phyloP scores from a whole-genome alignment of 495 filamentous ascomycete genomes.

The Chaetomium fimeti region DNA sequence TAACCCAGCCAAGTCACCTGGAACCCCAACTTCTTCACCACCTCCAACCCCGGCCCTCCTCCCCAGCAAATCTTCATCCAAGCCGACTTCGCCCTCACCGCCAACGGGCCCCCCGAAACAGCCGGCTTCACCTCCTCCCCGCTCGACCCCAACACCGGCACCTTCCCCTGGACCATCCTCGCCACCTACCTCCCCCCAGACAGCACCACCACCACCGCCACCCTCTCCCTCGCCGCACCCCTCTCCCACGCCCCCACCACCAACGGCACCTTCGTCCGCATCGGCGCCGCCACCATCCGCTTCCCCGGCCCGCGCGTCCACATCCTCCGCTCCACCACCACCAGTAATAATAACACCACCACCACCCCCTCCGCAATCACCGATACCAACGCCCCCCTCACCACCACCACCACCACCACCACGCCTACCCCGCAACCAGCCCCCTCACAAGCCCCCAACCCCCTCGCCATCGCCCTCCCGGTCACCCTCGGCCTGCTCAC shows the following conservation, averaged over 20 bases:
- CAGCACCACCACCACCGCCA: constrained; percentile 9
- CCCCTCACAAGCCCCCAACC: constrained; percentile 14
- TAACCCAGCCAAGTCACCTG: constrained; percentile 19
- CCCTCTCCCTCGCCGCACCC: constrained; percentile 26
- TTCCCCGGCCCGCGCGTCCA: constrained; percentile 22
- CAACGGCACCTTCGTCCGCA: constrained; percentile 21
- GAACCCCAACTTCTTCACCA: constrained; percentile 26
- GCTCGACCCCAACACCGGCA: constrained; percentile 22
- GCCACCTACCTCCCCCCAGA: constrained; percentile 18
- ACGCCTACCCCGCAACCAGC: neutral
- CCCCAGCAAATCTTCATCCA: constrained; percentile 23
- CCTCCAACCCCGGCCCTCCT: neutral
- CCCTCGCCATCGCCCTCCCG: constrained; percentile 28
- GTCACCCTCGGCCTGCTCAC: constrained; percentile 24
- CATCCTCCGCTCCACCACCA: constrained; percentile 14
- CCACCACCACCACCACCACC: neutral
- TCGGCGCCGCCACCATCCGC: constrained; percentile 16
- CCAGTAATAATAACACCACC: neutral
- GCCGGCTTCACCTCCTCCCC: constrained; percentile 26
- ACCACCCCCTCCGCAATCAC: too few relatives aligned
- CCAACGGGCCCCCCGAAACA: neutral
- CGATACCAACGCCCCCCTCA: neutral
- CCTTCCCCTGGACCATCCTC: constrained; percentile 26
- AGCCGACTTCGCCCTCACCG: constrained; percentile 24
- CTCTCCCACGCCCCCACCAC: constrained; percentile 13